Conservation (phyloP, 2,329 filamentous ascomycete genomes). For the Fonsecaea pugnacius region DNA sequence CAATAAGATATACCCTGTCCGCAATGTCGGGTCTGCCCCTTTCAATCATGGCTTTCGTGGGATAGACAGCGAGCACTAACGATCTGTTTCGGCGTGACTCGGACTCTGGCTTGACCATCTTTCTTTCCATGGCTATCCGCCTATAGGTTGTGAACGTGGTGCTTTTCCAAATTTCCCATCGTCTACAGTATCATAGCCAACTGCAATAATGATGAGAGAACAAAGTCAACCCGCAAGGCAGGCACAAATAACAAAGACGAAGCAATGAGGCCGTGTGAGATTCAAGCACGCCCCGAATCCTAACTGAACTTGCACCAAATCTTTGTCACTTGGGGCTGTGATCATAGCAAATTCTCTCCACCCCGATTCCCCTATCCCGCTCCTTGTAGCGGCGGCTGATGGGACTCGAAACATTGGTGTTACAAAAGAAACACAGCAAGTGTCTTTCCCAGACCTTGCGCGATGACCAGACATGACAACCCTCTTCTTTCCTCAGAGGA, state of each 20-base stretch:
- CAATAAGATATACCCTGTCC: no score
- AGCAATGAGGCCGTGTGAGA: neutral
- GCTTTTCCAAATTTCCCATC: slow-evolving; percentile 7
- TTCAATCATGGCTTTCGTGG: no score
- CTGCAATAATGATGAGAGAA: neutral
- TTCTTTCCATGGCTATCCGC: no score
- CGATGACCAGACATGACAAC: neutral
- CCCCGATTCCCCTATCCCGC: neutral
- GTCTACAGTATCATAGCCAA: neutral
- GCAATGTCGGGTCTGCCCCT: neutral
- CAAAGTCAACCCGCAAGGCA: neutral
- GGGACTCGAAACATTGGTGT: neutral
- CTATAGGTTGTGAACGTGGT: slow-evolving; percentile 4
- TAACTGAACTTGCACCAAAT: neutral
- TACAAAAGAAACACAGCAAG: neutral
- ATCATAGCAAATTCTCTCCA: neutral
- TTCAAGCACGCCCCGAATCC: neutral
- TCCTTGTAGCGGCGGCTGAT: neutral
- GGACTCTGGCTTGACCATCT: neutral
- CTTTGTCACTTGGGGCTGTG: neutral
- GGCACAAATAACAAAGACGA: neutral
- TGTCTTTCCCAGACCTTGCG: neutral
- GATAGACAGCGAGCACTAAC: no score
- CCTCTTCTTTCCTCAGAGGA: neutral
- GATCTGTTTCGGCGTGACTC: no score